Percentiles rank a stretch among this genome's conserved stretches.
These are phyloP conservation scores for Debaryomyces sp. DNA, from an alignment of 1,139 yeast genomes.

Conservation along the genomic window DNA sequence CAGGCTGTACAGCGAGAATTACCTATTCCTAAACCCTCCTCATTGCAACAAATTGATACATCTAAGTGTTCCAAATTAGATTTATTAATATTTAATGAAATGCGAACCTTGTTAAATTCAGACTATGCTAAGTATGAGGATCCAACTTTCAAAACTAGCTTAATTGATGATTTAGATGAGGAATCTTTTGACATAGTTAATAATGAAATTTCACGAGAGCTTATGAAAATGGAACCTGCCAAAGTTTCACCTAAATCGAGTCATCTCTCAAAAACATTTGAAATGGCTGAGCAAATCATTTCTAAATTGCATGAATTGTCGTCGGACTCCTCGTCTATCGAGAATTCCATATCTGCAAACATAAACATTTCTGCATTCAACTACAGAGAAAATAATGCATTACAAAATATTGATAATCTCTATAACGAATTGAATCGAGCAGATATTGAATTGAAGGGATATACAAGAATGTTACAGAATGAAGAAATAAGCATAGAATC, in stretches of 20 bases:
- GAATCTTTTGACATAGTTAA: constrained; percentile 28
- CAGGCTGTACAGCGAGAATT: constrained; percentile 53
- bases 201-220: constrained; percentile 31
- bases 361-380: constrained; percentile 9
- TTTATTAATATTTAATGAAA: constrained; percentile 35
- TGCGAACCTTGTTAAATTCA: constrained; percentile 44
- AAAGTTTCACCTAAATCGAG: constrained; percentile 1
- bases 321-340: constrained; percentile 12
- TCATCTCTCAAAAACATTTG: constrained; percentile 16
- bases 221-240: neutral
- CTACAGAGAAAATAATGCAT: constrained; percentile 27
- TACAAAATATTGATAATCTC: constrained; percentile 24
- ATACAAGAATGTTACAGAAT: constrained; percentile 17
- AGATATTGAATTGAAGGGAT: constrained; percentile 25
- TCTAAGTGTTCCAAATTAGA: constrained; percentile 16
- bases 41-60: constrained; percentile 11
- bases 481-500: constrained; percentile 34
- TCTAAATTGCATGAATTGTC: constrained; percentile 19
- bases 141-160: constrained; percentile 19
- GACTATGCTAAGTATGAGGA: constrained; percentile 46
- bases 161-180: constrained; percentile 47
- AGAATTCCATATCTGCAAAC: constrained; percentile 8
- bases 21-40: constrained; percentile 48
- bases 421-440: constrained; percentile 25
- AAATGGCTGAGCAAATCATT: constrained; percentile 16